These are phyloP conservation scores for Spencermartinsiella europaea DNA, from an alignment of 805 yeast species.

Conservation along the genomic window DNA sequence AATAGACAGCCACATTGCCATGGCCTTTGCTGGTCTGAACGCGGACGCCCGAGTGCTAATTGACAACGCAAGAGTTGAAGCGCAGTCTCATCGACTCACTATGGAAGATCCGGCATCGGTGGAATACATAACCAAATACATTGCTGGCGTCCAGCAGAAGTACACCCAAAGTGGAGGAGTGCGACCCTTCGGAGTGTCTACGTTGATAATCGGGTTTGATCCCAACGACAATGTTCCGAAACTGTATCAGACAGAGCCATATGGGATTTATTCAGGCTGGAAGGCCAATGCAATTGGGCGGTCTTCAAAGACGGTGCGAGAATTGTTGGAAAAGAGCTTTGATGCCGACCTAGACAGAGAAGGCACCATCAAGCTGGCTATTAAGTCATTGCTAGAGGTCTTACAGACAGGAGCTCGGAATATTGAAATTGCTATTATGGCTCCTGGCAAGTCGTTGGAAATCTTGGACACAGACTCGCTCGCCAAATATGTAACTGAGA, in stretches of 20 bases:
- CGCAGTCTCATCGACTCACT: constrained; percentile 90
- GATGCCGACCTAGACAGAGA: constrained; percentile 54
- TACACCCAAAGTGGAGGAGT: constrained; percentile 99
- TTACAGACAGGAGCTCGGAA: constrained; percentile 98
- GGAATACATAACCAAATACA: constrained; percentile 87
- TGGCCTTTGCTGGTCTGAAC: constrained; percentile 95
- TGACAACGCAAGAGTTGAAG: constrained; percentile 93
- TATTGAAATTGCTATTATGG: constrained; percentile 86
- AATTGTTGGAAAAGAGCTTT: constrained; percentile 88
- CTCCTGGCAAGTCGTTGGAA: constrained; percentile 57
- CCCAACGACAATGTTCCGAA: constrained; percentile 74
- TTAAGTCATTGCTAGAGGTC: constrained; percentile 85
- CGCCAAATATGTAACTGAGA: constrained; percentile 66
- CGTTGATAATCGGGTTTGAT: constrained; percentile 94
- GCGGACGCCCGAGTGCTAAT: constrained; percentile 97
- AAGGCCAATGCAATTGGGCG: constrained; percentile 96
- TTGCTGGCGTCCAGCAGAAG: constrained; percentile 97
- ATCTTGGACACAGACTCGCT: constrained; percentile 64
- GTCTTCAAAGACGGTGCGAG: constrained; percentile 90
- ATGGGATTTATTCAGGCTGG: constrained; percentile 97
- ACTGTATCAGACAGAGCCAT: constrained; percentile 93
- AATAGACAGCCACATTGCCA: constrained; percentile 81
- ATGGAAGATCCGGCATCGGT: constrained; percentile 89
- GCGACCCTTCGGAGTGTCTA: constrained; percentile 95
- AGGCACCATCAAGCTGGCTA: constrained; percentile 72